Percentiles rank a stretch among this genome's conserved stretches.
These are phyloP conservation scores for Mercurialis annua DNA, from an alignment of 345 rosid genomes.

Conservation along the genomic window DNA sequence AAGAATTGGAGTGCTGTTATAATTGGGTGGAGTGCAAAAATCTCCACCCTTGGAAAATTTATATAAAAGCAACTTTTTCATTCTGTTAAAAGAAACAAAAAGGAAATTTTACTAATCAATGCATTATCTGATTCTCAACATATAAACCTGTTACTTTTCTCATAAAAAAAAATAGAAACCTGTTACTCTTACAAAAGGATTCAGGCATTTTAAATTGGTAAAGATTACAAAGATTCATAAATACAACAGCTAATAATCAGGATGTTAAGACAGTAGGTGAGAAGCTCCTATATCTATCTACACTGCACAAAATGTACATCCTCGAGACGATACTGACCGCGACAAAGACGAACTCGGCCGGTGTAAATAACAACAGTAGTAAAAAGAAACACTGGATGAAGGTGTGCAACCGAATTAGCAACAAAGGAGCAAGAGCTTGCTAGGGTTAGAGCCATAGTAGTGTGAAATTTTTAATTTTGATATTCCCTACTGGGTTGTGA, in stretches of 20 bases:
- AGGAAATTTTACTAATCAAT: too few relatives aligned
- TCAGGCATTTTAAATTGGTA: neutral
- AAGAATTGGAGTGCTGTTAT: too few relatives aligned
- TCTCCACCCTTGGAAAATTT: too few relatives aligned
- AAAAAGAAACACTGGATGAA: neutral
- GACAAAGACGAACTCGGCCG: too few relatives aligned
- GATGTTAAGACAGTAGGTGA: neutral
- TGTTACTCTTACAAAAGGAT: neutral
- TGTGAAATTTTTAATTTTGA: neutral
- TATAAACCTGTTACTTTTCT: neutral
- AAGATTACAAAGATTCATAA: neutral
- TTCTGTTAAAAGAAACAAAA: too few relatives aligned
- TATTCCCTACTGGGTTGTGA: constrained; percentile 61
- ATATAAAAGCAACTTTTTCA: too few relatives aligned
- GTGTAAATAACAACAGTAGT: too few relatives aligned
- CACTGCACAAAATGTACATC: neutral
- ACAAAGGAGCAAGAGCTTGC: neutral
- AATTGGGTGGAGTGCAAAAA: too few relatives aligned
- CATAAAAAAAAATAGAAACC: neutral
- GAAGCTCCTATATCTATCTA: neutral
- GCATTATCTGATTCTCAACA: too few relatives aligned
- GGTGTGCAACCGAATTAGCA: neutral
- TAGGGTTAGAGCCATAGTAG: neutral
- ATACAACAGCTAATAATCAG: neutral
- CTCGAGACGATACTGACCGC: neutral